A percentile compares a stretch with the other conserved stretches of the same genome.
These are phyloP conservation scores for Madurella fahalii DNA, from an alignment of 2,329 filamentous ascomycete species.

Conservation along the genomic window DNA sequence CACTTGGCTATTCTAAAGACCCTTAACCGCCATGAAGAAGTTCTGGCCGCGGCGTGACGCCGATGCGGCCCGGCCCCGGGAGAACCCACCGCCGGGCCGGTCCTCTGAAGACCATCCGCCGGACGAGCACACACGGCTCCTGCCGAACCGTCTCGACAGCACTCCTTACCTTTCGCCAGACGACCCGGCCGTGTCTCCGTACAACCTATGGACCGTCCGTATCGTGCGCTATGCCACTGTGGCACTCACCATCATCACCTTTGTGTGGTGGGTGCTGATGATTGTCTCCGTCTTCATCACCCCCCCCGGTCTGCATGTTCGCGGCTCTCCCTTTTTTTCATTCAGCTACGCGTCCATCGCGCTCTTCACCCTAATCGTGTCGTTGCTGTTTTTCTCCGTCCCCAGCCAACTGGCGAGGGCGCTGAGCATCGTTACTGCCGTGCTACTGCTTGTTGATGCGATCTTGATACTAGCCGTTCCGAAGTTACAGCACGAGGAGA, in stretches of 20 bases:
- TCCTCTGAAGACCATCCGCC: conserved; percentile 29
- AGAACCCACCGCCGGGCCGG: neutral
- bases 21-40: neutral
- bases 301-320: conserved; percentile 77
- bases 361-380: conserved; percentile 68
- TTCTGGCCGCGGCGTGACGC: conserved; percentile 7
- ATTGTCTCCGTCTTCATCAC: conserved; percentile 90
- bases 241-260: conserved; percentile 68
- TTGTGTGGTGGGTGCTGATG: conserved; percentile 89
- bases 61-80: neutral
- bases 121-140: conserved; percentile 59
- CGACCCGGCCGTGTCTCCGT: conserved; percentile 83
- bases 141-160: conserved; percentile 62
- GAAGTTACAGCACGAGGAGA: conserved; percentile 74
- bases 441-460: conserved; percentile 67
- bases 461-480: conserved; percentile 75
- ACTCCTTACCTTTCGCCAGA: conserved; percentile 65
- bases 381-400: conserved; percentile 80
- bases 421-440: conserved; percentile 62
- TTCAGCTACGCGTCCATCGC: conserved; percentile 81
- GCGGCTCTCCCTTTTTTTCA: conserved; percentile 88
- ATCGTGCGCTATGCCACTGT: conserved; percentile 74
- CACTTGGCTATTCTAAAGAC: neutral
- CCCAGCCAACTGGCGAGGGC: conserved; percentile 78
- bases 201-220: conserved; percentile 90